These are phyloP conservation scores for Stephania japonica DNA, from an alignment of 164 flowering plant genomes.

Conservation along the genomic window DNA sequence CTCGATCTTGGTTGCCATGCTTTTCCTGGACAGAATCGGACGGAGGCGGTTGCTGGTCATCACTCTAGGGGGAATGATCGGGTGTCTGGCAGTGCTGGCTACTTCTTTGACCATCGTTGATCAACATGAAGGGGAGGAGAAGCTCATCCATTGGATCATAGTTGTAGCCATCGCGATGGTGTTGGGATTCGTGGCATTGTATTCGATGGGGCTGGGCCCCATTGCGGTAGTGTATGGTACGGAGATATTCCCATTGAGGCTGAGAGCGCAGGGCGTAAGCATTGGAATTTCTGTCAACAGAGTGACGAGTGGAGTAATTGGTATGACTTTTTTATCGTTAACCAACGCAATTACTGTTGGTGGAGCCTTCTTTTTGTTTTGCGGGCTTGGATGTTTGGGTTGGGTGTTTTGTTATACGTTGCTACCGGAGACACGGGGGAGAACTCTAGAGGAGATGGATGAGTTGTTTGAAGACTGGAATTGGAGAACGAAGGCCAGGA, in stretches of 20 bases:
- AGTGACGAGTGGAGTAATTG: slow-evolving; percentile 10
- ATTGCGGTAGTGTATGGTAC: slow-evolving; percentile 6
- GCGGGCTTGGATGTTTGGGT: slow-evolving; percentile 9
- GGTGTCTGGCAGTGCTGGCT: slow-evolving; percentile 15
- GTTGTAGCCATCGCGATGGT: neutral
- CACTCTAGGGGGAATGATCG: slow-evolving; percentile 31
- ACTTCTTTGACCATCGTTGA: slow-evolving; percentile 19
- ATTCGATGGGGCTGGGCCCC: slow-evolving; percentile 16
- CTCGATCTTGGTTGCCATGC: slow-evolving; percentile 29
- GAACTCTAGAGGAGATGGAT: slow-evolving; percentile 16
- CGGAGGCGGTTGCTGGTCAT: slow-evolving; percentile 29
- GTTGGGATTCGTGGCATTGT: slow-evolving; percentile 9
- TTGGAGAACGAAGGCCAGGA: neutral
- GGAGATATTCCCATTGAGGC: slow-evolving; percentile 5
- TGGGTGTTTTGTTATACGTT: slow-evolving; percentile 15
- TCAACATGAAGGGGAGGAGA: slow-evolving; percentile 6
- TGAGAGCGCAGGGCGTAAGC: slow-evolving; percentile 10
- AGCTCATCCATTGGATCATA: slow-evolving; percentile 23
- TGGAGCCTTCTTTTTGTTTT: slow-evolving; percentile 17
- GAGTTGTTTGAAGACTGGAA: neutral
- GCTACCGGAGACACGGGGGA: slow-evolving; percentile 18
- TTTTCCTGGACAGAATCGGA: slow-evolving; percentile 27
- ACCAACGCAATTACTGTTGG: slow-evolving; percentile 13
- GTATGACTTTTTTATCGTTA: slow-evolving; percentile 14
- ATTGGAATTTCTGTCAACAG: slow-evolving; percentile 13